Evolutionary conservation across 306 rosid species (phyloP), one percentile per base, ranked within the genome.

Genomic region (Quercus aquifolioides): DNA sequence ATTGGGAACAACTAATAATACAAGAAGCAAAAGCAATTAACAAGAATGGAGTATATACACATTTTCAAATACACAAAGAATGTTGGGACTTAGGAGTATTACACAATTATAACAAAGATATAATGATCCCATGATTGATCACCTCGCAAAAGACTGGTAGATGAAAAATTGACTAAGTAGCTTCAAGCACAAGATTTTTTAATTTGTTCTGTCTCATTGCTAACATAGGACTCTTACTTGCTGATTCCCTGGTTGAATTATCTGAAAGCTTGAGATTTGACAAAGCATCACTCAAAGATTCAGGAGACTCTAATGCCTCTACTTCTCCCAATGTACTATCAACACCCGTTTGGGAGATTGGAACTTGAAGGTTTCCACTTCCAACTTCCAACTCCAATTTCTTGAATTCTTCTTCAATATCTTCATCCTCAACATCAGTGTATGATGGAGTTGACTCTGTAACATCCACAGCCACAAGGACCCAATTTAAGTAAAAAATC

Each of bases 381-480:
- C 69, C 87, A 67, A 89, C 60, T 52, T 84, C 84, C 85, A 89
- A 79, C 90, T 91, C 97, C 72, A 92, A 86, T 78, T 84, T 88
- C 81, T 81, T 81, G 73, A 95, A 90, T 81, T 92, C 99, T 76
- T 87, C 94, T 86, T 95, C 94, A 51, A 92, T 84, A 79, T 91
- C 94, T 77, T 90, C 97, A 57, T 90, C 92, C 14, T 90, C 92
- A 0, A 80, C 73, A 65, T 79, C 87, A 49, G 83, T n/a, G 83
- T 74, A 79, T 15, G 86, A 78, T 4, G 85, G 83, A 72, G 78
- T 76, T 85, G 85, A 84, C 75, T 89, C 99, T 92, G 88, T 72
- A 71, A 74, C 52, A 65, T 49, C 74, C 82, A 90, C 33, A 82
- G 43, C 74, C 82, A 90, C 23, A 82, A 25, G 62, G 21, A 12